Conservation (phyloP, 148 eudicot genomes). For the Talinum fruticosum region DNA sequence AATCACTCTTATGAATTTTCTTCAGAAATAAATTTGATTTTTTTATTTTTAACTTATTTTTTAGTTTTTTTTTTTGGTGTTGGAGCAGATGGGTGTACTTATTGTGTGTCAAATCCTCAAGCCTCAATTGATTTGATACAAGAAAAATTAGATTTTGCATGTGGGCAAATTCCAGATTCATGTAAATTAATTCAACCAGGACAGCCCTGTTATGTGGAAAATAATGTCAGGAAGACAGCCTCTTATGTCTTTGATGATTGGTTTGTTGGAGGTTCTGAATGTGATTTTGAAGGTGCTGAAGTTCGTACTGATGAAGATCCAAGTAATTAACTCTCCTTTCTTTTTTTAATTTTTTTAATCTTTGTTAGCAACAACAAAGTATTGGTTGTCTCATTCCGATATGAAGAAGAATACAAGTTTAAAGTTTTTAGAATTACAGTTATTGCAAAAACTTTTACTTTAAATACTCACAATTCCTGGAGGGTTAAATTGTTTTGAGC, state of each 20-base stretch:
- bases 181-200: background rate
- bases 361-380: no score
- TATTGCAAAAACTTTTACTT: no score
- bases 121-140: background rate
- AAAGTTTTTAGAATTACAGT: no score
- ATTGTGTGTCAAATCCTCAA: background rate
- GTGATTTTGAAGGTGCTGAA: background rate
- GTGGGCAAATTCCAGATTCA: background rate
- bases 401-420: no score
- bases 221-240: background rate
- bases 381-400: no score
- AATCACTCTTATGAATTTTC: background rate
- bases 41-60: background rate
- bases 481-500: no score
- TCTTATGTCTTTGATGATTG: background rate
- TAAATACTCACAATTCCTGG: no score
- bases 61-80: background rate
- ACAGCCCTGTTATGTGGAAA: background rate
- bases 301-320: background rate
- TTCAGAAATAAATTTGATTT: background rate
- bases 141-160: background rate
- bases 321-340: background rate
- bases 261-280: background rate
- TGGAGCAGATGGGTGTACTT: background rate
- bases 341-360: background rate